phyloP scores from a whole-genome alignment of 441 rosid species.

The Aleurites moluccanus region DNA sequence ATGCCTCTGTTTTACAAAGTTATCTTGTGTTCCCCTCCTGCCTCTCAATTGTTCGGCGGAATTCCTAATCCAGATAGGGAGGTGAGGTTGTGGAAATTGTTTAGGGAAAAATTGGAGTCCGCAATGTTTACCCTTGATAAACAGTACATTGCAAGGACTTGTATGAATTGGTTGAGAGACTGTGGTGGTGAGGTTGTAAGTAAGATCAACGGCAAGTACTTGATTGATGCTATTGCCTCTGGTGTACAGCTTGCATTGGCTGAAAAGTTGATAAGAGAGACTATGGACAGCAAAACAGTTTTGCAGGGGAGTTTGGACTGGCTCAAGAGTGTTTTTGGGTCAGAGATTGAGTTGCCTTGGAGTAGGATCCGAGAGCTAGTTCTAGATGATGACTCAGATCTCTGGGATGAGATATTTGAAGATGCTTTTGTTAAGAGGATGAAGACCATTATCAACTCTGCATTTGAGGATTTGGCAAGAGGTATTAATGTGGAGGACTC shows the following conservation, averaged over 20 bases:
- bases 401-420: slow-evolving; percentile 98
- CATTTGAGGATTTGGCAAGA: slow-evolving; percentile 63
- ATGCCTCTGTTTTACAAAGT: slow-evolving; percentile 89
- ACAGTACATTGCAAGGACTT: slow-evolving; percentile 54
- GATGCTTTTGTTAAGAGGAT: slow-evolving; percentile 90
- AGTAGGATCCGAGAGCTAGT: slow-evolving; percentile 90
- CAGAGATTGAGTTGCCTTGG: slow-evolving; percentile 89
- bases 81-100: slow-evolving; percentile 80
- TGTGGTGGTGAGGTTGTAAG: slow-evolving; percentile 61
- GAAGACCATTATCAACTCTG: slow-evolving; percentile 63
- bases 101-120: slow-evolving; percentile 78
- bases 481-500: slow-evolving; percentile 58
- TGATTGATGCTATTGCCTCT: slow-evolving; percentile 60
- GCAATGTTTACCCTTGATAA: slow-evolving; percentile 60
- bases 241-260: slow-evolving; percentile 83
- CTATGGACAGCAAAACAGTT: slow-evolving; percentile 86
- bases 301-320: slow-evolving; percentile 89
- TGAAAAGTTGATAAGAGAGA: slow-evolving; percentile 74
- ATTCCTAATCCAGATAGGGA: slow-evolving; percentile 94
- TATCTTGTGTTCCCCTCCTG: slow-evolving; percentile 83
- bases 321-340: slow-evolving; percentile 91
- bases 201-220: slow-evolving; percentile 64
- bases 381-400: slow-evolving; percentile 78
- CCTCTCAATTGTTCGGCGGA: slow-evolving; percentile 84
- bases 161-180: slow-evolving; percentile 81